Base-by-base conservation (phyloP, 257 asterid species). In the Eustoma russellianum region DNA sequence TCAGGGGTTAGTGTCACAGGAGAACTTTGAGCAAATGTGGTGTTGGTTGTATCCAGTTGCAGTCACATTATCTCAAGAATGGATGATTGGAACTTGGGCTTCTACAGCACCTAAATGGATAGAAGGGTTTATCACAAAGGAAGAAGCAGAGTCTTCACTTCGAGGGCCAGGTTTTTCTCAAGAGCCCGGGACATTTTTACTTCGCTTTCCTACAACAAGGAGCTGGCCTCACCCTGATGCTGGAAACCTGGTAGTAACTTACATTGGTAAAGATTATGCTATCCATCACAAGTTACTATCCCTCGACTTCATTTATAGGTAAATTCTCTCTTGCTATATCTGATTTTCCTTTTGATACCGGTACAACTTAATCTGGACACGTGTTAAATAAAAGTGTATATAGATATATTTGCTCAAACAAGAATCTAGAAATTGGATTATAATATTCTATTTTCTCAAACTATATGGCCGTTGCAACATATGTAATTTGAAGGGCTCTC, bases 171-270 rank as follows among this genome's bases (percentile, higher is more conserved):
- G 77, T 24, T 83, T 79, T 63, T 70, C 77, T 71, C 74, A 71
- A 49, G 79, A 65, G 41, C 94, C 94, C 3, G 97, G 98, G 38
- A 83, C 95, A 59, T 92, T 85, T 60, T 62, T 88, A 18, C 66
- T 92, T 41, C 82, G 97, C 52, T 88, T 92, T 64, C 95, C 98
- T 38, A 81, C 88, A 7, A 73, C 98, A 30, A 81, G 98, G 72
- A 79, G 88, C 82, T 92, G 98, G 98, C 98, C 98, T 48, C 98
- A 92, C 70, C 95, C 98, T 5, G 98, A 92, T 64, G 86, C 98
- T 52, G 98, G 98, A 35, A 79, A 74, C 68, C 73, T 88, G 52
- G 88, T 85, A 0, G 89, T 85, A 24, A 80, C 94, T 16, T 88
- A 82, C 49, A 75, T 92, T 45, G 91, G 87, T 16, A 67, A 46